Evolutionary conservation across 1,284 basidiomycete genomes (phyloP).

Genomic region (Boletus semigastroideus): DNA sequence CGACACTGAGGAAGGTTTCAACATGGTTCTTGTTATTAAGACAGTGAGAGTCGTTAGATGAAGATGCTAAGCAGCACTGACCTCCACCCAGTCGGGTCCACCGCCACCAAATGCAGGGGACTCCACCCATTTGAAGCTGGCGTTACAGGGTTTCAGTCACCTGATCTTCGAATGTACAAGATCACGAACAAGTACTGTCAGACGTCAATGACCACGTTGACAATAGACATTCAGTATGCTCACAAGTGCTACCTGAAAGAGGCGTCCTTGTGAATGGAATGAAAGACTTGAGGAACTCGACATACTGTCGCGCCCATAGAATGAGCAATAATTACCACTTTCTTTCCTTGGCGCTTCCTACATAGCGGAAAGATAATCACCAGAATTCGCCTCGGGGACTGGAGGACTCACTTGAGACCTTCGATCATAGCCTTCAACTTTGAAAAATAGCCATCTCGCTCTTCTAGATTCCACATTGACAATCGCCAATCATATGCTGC

Average conservation of each 20-base stretch:
- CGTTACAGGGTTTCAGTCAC: constrained; percentile 5
- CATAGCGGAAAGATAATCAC: not conserved
- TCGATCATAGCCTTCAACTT: constrained; percentile 86
- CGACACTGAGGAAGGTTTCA: constrained; percentile 81
- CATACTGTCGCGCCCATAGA: constrained; percentile 84
- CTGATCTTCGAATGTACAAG: not conserved
- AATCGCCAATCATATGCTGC: constrained; percentile 92
- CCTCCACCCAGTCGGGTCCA: constrained; percentile 91
- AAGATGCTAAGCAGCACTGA: constrained; percentile 25
- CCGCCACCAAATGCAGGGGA: constrained; percentile 82
- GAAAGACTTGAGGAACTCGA: constrained; percentile 7
- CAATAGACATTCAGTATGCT: constrained; percentile 13
- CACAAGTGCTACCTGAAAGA: constrained; percentile 52
- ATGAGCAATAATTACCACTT: constrained; percentile 87
- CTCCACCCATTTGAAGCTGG: constrained; percentile 95
- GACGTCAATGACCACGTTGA: constrained; percentile 9
- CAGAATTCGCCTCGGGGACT: not conserved
- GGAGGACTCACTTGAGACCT: constrained; percentile 62
- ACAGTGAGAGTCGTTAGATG: not conserved
- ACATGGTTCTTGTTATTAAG: constrained; percentile 56
- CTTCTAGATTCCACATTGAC: constrained; percentile 90
- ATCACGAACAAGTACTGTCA: constrained; percentile 63
- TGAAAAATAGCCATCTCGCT: constrained; percentile 92
- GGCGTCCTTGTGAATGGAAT: not conserved
- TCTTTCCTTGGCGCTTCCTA: constrained; percentile 72